phyloP scores from a whole-genome alignment of 2,329 filamentous ascomycete genomes.

The Xylariaceae sp. region DNA sequence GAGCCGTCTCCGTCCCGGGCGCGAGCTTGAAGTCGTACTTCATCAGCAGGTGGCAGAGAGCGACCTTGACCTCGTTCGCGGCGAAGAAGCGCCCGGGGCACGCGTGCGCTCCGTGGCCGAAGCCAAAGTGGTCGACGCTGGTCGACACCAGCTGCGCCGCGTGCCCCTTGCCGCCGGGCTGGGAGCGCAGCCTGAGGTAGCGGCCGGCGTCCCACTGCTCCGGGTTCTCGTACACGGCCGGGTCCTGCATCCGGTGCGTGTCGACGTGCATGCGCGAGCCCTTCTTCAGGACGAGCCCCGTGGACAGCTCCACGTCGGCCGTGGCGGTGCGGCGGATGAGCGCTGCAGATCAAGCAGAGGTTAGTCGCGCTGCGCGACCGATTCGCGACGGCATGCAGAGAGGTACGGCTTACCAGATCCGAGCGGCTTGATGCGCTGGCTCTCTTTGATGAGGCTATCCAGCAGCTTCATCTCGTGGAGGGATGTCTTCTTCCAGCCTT shows the following conservation, averaged over 20 bases:
- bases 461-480: slow-evolving; percentile 25
- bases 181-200: slow-evolving; percentile 14
- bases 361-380: not conserved
- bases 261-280: slow-evolving; percentile 15
- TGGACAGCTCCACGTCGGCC: slow-evolving; percentile 10
- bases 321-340: slow-evolving; percentile 13
- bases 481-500: slow-evolving; percentile 17
- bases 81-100: slow-evolving; percentile 26
- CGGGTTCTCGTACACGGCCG: slow-evolving; percentile 15
- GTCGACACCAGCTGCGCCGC: slow-evolving; percentile 25
- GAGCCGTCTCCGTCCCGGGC: slow-evolving; percentile 3
- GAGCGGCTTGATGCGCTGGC: slow-evolving; percentile 22
- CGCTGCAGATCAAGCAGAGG: slow-evolving; percentile 4
- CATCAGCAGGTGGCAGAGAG: slow-evolving; percentile 15
- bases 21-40: slow-evolving; percentile 20
- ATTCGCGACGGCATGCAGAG: slow-evolving; percentile 1
- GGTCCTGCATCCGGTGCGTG: slow-evolving; percentile 16
- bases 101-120: slow-evolving; percentile 30
- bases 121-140: slow-evolving; percentile 21
- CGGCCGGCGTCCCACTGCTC: slow-evolving; percentile 16
- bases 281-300: slow-evolving; percentile 15
- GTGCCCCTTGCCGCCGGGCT: slow-evolving; percentile 13
- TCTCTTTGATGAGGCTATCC: slow-evolving; percentile 31
- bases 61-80: slow-evolving; percentile 26
- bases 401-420: slow-evolving; percentile 11